phyloP scores from a whole-genome alignment of 1,139 yeast species.

The Neolecta irregularis region DNA sequence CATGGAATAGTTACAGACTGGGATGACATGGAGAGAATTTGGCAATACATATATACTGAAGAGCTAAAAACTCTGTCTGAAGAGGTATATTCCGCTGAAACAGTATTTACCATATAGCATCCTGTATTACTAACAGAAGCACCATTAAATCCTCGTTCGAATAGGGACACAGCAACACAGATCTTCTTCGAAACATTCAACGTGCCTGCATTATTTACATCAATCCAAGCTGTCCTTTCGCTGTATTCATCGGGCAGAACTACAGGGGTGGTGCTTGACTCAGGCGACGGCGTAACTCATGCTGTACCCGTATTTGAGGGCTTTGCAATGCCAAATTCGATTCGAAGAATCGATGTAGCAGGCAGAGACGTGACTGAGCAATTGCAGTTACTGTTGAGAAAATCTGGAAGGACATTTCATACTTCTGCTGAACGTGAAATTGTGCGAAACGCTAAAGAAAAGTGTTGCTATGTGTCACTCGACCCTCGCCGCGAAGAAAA shows the following conservation, averaged over 20 bases:
- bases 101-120: constrained; percentile 31
- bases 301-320: constrained; percentile 86
- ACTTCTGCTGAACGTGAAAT: constrained; percentile 73
- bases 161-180: constrained; percentile 62
- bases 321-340: constrained; percentile 57
- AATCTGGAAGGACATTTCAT: constrained; percentile 41
- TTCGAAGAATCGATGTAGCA: constrained; percentile 64
- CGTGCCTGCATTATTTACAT: constrained; percentile 73
- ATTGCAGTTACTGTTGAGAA: constrained; percentile 47
- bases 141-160: constrained; percentile 59
- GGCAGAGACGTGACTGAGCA: constrained; percentile 77
- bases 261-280: constrained; percentile 76
- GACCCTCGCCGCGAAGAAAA: constrained; percentile 59
- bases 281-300: constrained; percentile 86
- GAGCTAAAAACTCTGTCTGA: constrained; percentile 57
- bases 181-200: constrained; percentile 68
- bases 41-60: constrained; percentile 49
- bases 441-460: constrained; percentile 63
- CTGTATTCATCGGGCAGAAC: constrained; percentile 82
- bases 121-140: constrained; percentile 82
- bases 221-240: constrained; percentile 72
- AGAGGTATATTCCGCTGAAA: constrained; percentile 12
- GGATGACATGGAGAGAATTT: constrained; percentile 69
- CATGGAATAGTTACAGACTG: constrained; percentile 77
- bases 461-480: constrained; percentile 50